phyloP scores from a whole-genome alignment of 257 asterid genomes.

The Coffea eugenioides region DNA sequence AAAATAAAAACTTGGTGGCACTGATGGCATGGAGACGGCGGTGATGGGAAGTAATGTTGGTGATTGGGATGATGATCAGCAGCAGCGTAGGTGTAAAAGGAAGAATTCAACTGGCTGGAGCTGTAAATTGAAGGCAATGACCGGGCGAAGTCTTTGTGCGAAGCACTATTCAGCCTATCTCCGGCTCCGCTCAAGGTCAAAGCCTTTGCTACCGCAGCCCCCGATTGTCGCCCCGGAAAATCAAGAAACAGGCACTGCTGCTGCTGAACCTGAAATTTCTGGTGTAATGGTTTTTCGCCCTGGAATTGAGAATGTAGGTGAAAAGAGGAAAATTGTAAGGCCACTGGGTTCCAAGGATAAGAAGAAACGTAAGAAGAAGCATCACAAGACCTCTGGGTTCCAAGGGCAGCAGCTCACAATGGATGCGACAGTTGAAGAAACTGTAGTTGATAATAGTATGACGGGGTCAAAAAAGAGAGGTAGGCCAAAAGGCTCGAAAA shows the following conservation, averaged over 20 bases:
- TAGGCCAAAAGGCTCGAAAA: slow-evolving; percentile 39
- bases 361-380: not conserved
- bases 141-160: slow-evolving; percentile 11
- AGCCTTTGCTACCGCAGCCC: not conserved
- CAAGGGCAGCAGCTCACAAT: not conserved
- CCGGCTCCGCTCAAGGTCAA: not conserved
- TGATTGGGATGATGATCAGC: not conserved
- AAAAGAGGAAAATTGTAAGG: slow-evolving; percentile 16
- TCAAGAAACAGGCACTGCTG: not conserved
- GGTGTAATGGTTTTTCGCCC: not conserved
- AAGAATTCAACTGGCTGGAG: slow-evolving; percentile 14
- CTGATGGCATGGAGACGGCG: not conserved
- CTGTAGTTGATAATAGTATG: not conserved
- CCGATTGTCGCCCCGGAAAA: not conserved
- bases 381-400: not conserved
- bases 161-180: slow-evolving; percentile 5
- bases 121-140: slow-evolving; percentile 23
- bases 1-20: not conserved
- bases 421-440: not conserved
- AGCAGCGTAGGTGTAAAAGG: slow-evolving; percentile 16
- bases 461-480: slow-evolving; percentile 26
- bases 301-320: slow-evolving; percentile 1
- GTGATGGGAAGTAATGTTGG: not conserved
- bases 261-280: not conserved
- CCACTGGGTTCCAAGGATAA: slow-evolving; percentile 7